Evolutionary conservation across 306 rosid species (phyloP).

Genomic region (Vachellia collinsii): DNA sequence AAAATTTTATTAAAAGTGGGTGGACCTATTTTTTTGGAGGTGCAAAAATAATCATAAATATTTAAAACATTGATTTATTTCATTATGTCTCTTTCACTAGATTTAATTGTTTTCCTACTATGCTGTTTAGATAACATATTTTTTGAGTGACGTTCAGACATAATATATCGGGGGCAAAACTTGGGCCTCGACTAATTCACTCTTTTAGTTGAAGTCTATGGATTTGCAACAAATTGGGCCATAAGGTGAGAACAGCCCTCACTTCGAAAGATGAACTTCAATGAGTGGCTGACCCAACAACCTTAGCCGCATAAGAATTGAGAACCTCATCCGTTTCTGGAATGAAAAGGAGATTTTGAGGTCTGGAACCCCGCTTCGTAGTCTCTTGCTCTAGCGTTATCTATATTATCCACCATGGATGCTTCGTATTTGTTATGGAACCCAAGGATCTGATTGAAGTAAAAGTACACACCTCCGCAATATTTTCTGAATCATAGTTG

Average conservation of each 20-base stretch:
- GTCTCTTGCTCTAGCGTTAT: conserved; percentile 41
- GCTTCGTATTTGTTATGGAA: neutral
- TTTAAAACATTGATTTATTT: no score
- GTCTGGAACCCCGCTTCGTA: conserved; percentile 42
- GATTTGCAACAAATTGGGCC: neutral
- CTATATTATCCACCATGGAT: conserved; percentile 24
- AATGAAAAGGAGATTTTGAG: conserved; percentile 35
- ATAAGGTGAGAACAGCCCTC: neutral
- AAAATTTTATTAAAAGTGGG: no score
- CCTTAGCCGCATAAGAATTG: neutral
- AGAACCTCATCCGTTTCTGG: conserved; percentile 44
- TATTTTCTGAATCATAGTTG: neutral
- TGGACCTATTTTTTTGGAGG: no score
- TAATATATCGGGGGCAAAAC: neutral
- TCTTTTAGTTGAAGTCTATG: neutral
- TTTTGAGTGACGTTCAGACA: no score
- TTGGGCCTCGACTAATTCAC: neutral
- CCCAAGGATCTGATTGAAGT: neutral
- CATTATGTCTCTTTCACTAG: no score
- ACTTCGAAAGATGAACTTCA: neutral
- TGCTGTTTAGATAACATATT: no score
- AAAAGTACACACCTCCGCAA: neutral
- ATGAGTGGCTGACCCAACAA: neutral
- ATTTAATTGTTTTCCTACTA: no score
- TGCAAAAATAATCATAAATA: no score